Evolutionary conservation across 345 rosid genomes (phyloP).

Genomic region (Sonneratia alba): DNA sequence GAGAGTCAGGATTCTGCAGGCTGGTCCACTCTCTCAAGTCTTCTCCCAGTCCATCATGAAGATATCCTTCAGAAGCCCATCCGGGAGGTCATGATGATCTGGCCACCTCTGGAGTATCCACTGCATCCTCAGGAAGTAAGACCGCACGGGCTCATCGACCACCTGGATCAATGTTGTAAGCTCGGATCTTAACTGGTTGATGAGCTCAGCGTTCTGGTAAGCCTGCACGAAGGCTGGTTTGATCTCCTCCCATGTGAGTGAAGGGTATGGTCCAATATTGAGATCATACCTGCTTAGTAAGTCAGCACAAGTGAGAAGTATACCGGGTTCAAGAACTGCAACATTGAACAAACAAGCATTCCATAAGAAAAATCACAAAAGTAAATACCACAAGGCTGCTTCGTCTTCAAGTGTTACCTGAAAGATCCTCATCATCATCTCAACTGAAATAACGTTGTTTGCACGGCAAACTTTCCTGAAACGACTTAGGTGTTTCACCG

Average conservation of each 20-base stretch:
- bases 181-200: constrained; percentile 17
- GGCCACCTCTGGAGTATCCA: constrained; percentile 25
- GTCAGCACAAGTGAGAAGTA: not conserved
- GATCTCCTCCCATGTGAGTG: constrained; percentile 25
- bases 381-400: constrained; percentile 17
- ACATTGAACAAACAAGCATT: not conserved
- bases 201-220: constrained; percentile 11
- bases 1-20: constrained; percentile 17
- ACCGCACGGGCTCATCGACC: constrained; percentile 20
- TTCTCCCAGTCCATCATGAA: constrained; percentile 21
- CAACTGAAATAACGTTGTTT: constrained; percentile 18
- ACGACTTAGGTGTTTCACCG: constrained; percentile 24
- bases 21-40: constrained; percentile 23
- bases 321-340: not conserved
- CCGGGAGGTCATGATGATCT: constrained; percentile 16
- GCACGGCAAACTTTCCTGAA: constrained; percentile 34
- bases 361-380: too few species aligned
- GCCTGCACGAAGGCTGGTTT: constrained; percentile 27
- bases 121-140: constrained; percentile 31
- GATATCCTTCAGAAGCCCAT: constrained; percentile 16
- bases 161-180: constrained; percentile 21
- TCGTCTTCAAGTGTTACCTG: constrained; percentile 30
- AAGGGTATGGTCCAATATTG: constrained; percentile 27
- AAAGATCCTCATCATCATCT: constrained; percentile 25
- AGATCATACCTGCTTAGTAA: constrained; percentile 23